Conservation (phyloP, 2,329 filamentous ascomycete genomes). For the Ophiostoma montium region DNA sequence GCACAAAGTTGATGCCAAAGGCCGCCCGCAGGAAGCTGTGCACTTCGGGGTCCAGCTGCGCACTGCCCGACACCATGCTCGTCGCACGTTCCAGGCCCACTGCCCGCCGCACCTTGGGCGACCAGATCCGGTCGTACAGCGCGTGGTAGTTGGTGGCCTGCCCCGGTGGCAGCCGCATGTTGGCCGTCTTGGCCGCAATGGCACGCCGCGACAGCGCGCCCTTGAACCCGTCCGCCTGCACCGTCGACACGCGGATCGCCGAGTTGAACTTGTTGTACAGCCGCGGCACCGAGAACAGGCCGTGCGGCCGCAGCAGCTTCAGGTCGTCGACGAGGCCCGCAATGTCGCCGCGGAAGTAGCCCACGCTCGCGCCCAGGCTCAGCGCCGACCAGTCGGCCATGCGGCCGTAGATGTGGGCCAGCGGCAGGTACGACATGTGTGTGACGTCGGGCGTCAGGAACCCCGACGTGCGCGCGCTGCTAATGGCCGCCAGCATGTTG, state of each 20-base stretch:
- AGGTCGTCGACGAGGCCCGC: conserved; percentile 77
- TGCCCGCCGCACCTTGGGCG: conserved; percentile 69
- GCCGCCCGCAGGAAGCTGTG: conserved; percentile 80
- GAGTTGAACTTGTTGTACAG: conserved; percentile 83
- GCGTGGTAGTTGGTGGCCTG: conserved; percentile 68
- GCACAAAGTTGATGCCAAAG: conserved; percentile 63
- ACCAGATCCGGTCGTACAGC: conserved; percentile 79
- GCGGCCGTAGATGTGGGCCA: conserved; percentile 89
- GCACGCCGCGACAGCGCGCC: conserved; percentile 70
- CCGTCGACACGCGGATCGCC: conserved; percentile 64
- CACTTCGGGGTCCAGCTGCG: conserved; percentile 75
- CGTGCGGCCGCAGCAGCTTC: conserved; percentile 70
- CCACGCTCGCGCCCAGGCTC: conserved; percentile 58
- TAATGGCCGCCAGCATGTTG: conserved; percentile 62
- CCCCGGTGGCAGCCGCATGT: conserved; percentile 54
- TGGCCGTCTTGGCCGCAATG: conserved; percentile 65
- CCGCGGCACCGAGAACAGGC: conserved; percentile 78
- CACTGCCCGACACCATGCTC: conserved; percentile 74
- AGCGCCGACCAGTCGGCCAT: conserved; percentile 66
- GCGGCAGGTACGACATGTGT: conserved; percentile 74
- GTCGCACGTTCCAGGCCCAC: conserved; percentile 63
- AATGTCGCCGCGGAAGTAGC: conserved; percentile 91
- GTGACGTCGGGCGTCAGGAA: conserved; percentile 41
- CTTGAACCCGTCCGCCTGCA: conserved; percentile 66
- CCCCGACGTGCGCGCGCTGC: conserved; percentile 42